Percentiles rank a stretch among this genome's conserved stretches.
Evolutionary conservation across 1,139 yeast species (phyloP).

Genomic region (Hansenula sp.): DNA sequence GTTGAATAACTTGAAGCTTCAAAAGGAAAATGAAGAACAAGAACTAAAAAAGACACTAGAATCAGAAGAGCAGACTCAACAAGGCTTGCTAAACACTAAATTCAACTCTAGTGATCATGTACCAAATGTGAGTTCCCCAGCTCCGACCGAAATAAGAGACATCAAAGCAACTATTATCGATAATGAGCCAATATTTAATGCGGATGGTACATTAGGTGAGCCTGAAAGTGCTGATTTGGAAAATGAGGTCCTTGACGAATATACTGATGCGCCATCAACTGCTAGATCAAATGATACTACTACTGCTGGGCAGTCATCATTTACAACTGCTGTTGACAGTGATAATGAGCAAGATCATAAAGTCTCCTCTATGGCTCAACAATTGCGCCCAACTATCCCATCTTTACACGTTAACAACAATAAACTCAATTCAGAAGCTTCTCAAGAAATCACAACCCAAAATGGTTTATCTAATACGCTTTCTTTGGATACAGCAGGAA

Average conservation of each 20-base stretch:
- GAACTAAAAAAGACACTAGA: slow-evolving; percentile 13
- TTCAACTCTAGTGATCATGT: background rate
- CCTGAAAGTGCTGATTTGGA: background rate
- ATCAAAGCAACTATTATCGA: background rate
- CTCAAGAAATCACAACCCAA: slow-evolving; percentile 4
- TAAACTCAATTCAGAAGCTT: background rate
- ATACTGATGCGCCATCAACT: slow-evolving; percentile 20
- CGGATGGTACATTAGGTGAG: too few species aligned
- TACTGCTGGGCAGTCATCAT: slow-evolving; percentile 15
- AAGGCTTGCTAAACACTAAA: slow-evolving; percentile 6
- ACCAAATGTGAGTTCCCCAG: background rate
- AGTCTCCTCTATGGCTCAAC: slow-evolving; percentile 20
- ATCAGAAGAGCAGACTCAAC: slow-evolving; percentile 19
- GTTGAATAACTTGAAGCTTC: slow-evolving; percentile 21
- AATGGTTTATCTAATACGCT: background rate
- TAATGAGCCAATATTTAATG: background rate
- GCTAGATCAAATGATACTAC: slow-evolving; percentile 18
- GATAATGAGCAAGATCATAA: background rate
- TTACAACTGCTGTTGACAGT: slow-evolving; percentile 14
- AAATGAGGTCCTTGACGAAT: slow-evolving; percentile 8
- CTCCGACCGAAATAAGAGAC: background rate
- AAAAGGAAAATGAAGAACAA: slow-evolving; percentile 24
- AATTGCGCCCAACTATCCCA: slow-evolving; percentile 21
- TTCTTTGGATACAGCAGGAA: slow-evolving; percentile 4
- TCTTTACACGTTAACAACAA: slow-evolving; percentile 2